Percentiles rank a stretch among this genome's conserved stretches.
phyloP scores from a whole-genome alignment of 2,329 filamentous ascomycete genomes.

The Hymenoscyphus occultus region DNA sequence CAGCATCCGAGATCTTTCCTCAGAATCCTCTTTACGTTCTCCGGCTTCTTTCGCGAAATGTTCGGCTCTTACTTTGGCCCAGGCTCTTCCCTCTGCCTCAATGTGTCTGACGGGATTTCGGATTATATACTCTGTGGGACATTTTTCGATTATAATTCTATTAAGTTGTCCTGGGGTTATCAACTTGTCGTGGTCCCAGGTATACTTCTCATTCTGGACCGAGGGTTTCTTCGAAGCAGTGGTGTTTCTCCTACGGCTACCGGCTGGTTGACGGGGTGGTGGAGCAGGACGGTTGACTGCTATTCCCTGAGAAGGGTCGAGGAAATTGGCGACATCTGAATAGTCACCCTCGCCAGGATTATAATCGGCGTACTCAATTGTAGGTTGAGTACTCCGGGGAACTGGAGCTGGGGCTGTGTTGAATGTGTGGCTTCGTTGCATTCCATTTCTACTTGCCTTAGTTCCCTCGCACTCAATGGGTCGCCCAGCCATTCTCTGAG shows the following conservation, averaged over 20 bases:
- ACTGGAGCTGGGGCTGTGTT: too few relatives aligned
- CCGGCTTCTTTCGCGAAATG: not conserved
- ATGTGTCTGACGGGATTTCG: not conserved
- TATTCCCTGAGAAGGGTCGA: too few relatives aligned
- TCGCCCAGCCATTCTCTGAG: not conserved
- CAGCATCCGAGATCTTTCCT: too few relatives aligned
- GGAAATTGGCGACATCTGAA: too few relatives aligned
- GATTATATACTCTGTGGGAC: not conserved
- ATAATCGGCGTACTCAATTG: too few relatives aligned
- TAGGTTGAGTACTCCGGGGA: too few relatives aligned
- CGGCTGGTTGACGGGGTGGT: not conserved
- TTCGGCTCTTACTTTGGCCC: not conserved
- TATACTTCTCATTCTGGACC: not conserved
- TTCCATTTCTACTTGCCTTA: not conserved
- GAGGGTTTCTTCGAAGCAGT: not conserved
- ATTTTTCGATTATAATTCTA: not conserved
- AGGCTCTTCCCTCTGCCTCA: not conserved
- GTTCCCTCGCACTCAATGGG: not conserved
- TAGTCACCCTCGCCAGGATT: too few relatives aligned
- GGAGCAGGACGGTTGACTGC: too few relatives aligned
- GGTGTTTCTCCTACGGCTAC: not conserved
- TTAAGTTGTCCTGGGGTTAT: not conserved
- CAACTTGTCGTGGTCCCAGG: not conserved
- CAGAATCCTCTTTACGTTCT: too few relatives aligned
- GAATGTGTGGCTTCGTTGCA: too few relatives aligned